Conservation (phyloP, 1,139 yeast species). For the Starmera stellimalicola region DNA sequence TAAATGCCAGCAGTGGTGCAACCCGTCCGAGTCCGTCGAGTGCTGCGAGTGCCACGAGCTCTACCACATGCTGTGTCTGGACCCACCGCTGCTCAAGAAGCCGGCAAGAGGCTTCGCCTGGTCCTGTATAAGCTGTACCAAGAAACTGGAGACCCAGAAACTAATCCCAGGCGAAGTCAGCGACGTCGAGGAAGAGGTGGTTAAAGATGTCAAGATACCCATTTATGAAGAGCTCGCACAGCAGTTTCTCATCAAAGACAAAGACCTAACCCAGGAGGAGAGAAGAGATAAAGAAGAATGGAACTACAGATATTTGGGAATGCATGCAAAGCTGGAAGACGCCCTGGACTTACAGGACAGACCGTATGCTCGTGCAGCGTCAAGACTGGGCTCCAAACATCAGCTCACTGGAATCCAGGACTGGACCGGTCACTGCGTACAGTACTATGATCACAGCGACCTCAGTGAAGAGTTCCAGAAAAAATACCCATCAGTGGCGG, state of each 20-base stretch:
- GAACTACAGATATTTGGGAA: slow-evolving; percentile 76
- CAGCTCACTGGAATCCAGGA: slow-evolving; percentile 63
- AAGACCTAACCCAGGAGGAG: slow-evolving; percentile 30
- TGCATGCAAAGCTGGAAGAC: slow-evolving; percentile 69
- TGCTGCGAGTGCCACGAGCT: slow-evolving; percentile 69
- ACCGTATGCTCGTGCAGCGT: slow-evolving; percentile 76
- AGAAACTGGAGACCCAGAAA: slow-evolving; percentile 23
- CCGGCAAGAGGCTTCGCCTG: slow-evolving; percentile 89
- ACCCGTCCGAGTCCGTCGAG: slow-evolving; percentile 61
- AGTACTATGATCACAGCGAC: slow-evolving; percentile 46
- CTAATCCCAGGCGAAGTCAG: slow-evolving; percentile 9
- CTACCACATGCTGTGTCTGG: slow-evolving; percentile 78
- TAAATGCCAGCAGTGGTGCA: slow-evolving; percentile 79
- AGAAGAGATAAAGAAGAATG: slow-evolving; percentile 57
- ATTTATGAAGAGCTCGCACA: slow-evolving; percentile 53
- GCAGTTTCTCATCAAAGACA: slow-evolving; percentile 40
- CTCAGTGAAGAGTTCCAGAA: slow-evolving; percentile 14
- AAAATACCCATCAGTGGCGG: slow-evolving; percentile 16
- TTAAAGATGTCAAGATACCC: slow-evolving; percentile 26
- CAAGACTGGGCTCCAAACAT: slow-evolving; percentile 66
- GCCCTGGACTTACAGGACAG: slow-evolving; percentile 73
- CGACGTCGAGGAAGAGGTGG: not conserved
- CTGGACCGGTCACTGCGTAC: slow-evolving; percentile 57
- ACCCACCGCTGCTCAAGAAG: slow-evolving; percentile 71
- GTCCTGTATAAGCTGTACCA: slow-evolving; percentile 81